Conservation (phyloP, 257 asterid species). For the Pogostemon cablin region DNA sequence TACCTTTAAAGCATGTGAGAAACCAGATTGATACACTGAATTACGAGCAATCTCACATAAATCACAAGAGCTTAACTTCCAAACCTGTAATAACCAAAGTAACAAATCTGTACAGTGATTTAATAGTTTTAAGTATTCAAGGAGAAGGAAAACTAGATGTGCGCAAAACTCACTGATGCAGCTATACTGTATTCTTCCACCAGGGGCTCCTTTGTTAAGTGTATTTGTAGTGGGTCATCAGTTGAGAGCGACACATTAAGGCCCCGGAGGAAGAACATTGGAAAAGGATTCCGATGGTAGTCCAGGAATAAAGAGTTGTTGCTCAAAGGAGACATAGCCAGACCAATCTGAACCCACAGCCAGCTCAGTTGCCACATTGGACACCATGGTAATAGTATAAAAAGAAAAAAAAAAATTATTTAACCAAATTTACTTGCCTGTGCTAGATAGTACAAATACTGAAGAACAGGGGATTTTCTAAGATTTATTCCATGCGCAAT, state of each 20-base stretch:
- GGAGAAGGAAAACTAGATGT: slow-evolving; percentile 10
- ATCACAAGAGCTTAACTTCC: slow-evolving; percentile 96
- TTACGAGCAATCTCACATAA: slow-evolving; percentile 97
- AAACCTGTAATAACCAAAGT: slow-evolving; percentile 56
- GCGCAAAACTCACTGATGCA: slow-evolving; percentile 74
- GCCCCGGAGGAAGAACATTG: slow-evolving; percentile 89
- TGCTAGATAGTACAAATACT: slow-evolving; percentile 86
- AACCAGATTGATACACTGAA: slow-evolving; percentile 95
- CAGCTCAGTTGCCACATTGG: slow-evolving; percentile 29
- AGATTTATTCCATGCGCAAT: slow-evolving; percentile 96
- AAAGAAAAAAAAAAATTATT: slow-evolving; percentile 16
- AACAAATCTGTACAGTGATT: slow-evolving; percentile 8
- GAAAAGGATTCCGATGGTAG: slow-evolving; percentile 97
- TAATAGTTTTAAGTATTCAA: neutral
- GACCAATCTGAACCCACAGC: slow-evolving; percentile 72
- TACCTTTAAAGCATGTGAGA: slow-evolving; percentile 91
- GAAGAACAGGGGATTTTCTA: slow-evolving; percentile 94
- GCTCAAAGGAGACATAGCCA: slow-evolving; percentile 99
- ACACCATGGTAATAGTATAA: neutral
- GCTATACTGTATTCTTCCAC: slow-evolving; percentile 99
- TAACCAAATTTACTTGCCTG: slow-evolving; percentile 59
- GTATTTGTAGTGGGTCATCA: slow-evolving; percentile 96
- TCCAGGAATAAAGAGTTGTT: slow-evolving; percentile 93
- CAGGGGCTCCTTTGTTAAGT: slow-evolving; percentile 94
- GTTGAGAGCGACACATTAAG: slow-evolving; percentile 96